Evolutionary conservation across 441 rosid species (phyloP).

Genomic region (Cnidoscolus chayamansa): DNA sequence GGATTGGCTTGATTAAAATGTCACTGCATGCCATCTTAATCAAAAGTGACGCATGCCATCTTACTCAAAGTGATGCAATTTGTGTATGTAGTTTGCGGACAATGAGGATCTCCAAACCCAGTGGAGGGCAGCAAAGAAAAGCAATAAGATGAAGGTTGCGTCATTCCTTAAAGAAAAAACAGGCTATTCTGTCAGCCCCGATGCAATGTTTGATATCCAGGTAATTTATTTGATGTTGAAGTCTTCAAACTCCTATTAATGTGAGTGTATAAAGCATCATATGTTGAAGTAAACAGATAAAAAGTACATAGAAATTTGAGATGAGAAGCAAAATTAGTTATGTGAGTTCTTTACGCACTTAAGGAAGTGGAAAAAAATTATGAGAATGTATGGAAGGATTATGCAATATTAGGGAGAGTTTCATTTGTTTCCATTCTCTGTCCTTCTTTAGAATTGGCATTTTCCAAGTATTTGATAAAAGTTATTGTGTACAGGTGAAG

Average conservation of each 20-base stretch:
- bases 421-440: constrained; percentile 8
- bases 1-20: not conserved
- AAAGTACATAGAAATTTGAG: not conserved
- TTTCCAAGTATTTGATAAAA: constrained; percentile 3
- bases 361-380: not conserved
- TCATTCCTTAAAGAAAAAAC: constrained; percentile 71
- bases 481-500: constrained; percentile 57
- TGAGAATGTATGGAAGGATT: not conserved
- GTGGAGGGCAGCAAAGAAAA: constrained; percentile 78
- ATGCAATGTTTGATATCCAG: constrained; percentile 97
- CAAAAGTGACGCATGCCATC: not conserved
- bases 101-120: constrained; percentile 72
- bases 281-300: too few relatives aligned
- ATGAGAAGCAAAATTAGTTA: not conserved
- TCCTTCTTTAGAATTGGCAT: not conserved
- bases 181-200: constrained; percentile 77
- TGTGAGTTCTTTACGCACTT: not conserved
- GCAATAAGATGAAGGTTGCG: constrained; percentile 79
- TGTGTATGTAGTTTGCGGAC: constrained; percentile 63
- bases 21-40: constrained; percentile 1
- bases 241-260: constrained; percentile 1
- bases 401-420: not conserved
- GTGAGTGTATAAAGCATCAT: not conserved
- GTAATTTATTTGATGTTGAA: constrained; percentile 32
- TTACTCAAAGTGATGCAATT: constrained; percentile 23